Percentiles rank a stretch among this genome's conserved stretches.
Conservation (phyloP, 2,329 filamentous ascomycete species). For the Venturia effusa region DNA sequence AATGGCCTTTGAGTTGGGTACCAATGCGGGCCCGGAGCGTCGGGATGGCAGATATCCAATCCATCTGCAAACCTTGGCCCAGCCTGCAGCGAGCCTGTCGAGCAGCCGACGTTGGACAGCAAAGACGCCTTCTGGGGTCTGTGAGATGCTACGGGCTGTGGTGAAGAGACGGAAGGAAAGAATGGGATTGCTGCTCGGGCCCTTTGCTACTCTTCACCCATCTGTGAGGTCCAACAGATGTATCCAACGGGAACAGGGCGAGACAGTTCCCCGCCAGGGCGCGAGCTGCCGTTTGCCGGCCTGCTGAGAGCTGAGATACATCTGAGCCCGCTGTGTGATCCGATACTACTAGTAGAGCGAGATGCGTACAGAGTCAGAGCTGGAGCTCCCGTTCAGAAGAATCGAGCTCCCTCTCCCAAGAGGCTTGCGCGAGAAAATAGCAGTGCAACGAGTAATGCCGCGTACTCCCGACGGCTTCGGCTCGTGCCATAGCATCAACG, state of each 20-base stretch:
- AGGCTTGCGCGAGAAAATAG: background rate
- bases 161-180: background rate
- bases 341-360: too few relatives aligned
- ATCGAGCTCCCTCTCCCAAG: background rate
- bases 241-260: background rate
- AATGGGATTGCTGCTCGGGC: background rate
- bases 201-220: background rate
- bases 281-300: background rate
- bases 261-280: background rate
- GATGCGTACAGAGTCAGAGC: too few relatives aligned
- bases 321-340: background rate
- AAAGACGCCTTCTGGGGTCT: background rate
- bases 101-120: background rate
- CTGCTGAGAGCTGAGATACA: background rate
- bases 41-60: background rate
- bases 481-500: background rate
- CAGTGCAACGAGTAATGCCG: background rate
- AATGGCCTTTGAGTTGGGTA: background rate
- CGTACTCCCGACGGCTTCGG: slow-evolving; percentile 3
- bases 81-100: slow-evolving; percentile 1
- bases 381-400: too few relatives aligned
- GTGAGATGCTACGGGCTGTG: background rate
- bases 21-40: background rate
- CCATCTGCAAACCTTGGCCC: background rate
- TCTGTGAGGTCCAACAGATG: background rate